Conservation (phyloP, 805 yeast genomes). For the Jamesozyma spencerorum region DNA sequence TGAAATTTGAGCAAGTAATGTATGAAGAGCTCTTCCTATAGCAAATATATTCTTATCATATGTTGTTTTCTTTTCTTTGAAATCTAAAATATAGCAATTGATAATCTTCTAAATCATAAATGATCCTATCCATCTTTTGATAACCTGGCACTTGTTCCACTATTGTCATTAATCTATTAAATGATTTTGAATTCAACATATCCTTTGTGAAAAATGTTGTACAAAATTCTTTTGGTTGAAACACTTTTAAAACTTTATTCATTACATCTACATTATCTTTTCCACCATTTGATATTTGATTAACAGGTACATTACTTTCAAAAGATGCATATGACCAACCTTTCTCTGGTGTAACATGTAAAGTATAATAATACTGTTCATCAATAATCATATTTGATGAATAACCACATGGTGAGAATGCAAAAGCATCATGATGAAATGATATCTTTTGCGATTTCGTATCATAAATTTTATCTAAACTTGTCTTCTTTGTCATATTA, state of each 20-base stretch:
- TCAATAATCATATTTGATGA: slow-evolving; percentile 75
- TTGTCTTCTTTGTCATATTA: slow-evolving; percentile 53
- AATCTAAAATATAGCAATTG: slow-evolving; percentile 63
- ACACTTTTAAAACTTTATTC: slow-evolving; percentile 48
- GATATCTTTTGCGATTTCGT: slow-evolving; percentile 21
- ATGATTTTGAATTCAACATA: slow-evolving; percentile 24
- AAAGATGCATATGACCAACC: slow-evolving; percentile 96
- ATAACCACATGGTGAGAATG: slow-evolving; percentile 90
- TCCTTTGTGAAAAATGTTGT: slow-evolving; percentile 39
- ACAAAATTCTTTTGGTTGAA: slow-evolving; percentile 71
- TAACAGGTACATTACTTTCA: slow-evolving; percentile 70
- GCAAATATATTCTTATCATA: not conserved
- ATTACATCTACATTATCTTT: slow-evolving; percentile 48
- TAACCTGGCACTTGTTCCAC: slow-evolving; percentile 33
- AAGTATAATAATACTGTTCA: slow-evolving; percentile 61
- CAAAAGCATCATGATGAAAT: slow-evolving; percentile 71
- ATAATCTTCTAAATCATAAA: slow-evolving; percentile 69
- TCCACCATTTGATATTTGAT: slow-evolving; percentile 26
- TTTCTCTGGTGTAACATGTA: slow-evolving; percentile 88
- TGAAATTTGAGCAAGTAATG: too few relatives aligned
- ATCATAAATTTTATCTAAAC: slow-evolving; percentile 51
- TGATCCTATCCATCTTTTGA: slow-evolving; percentile 52
- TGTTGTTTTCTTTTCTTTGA: slow-evolving; percentile 4
- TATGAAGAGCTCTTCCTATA: too few relatives aligned
- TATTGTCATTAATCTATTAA: slow-evolving; percentile 28